Evolutionary conservation across 257 asterid species (phyloP).

Genomic region (Nicotiana tabacum): DNA sequence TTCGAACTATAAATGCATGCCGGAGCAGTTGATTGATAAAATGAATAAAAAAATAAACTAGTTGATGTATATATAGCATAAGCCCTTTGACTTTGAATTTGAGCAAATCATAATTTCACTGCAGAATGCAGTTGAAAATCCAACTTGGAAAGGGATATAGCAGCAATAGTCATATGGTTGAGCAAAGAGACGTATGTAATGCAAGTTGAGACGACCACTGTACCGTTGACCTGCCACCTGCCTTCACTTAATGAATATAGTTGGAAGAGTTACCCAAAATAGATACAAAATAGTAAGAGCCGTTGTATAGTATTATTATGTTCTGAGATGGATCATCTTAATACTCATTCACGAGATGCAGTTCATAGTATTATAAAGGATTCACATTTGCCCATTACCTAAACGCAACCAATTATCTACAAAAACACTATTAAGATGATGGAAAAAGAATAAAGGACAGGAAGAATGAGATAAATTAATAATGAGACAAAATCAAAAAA

Average conservation of each 20-base stretch:
- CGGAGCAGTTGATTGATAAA: neutral
- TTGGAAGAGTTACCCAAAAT: neutral
- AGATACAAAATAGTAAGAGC: neutral
- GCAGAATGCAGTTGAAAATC: neutral
- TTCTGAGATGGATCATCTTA: neutral
- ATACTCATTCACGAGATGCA: neutral
- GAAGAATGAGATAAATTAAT: neutral
- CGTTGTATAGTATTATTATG: neutral
- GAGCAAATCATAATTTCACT: neutral
- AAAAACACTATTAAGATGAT: neutral
- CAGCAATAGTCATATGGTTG: neutral
- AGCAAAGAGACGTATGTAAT: neutral
- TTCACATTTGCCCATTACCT: neutral
- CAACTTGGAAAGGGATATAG: neutral
- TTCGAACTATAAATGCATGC: neutral
- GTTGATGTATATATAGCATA: neutral
- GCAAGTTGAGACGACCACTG: neutral
- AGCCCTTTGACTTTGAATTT: neutral
- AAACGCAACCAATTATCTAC: neutral
- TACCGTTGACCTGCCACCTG: neutral
- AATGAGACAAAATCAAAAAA: neutral
- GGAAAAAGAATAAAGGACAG: neutral
- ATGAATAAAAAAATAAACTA: neutral
- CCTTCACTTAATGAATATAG: conserved; percentile 2
- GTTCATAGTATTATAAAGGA: neutral